phyloP scores from a whole-genome alignment of 1,284 basidiomycete species.

The Moniliella sp. region DNA sequence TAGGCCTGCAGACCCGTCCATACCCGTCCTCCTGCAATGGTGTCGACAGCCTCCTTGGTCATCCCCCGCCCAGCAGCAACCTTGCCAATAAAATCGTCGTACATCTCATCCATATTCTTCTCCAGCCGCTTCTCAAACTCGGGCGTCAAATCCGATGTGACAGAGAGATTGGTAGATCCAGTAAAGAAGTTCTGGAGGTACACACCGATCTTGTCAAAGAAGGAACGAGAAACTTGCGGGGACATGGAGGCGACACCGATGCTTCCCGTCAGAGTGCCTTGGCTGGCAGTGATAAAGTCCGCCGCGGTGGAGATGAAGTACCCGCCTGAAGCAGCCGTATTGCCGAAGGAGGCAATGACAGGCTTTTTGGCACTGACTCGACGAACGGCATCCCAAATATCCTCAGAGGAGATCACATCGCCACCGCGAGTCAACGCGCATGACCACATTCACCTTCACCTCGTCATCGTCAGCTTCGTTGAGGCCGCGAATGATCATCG shows the following conservation, averaged over 20 bases:
- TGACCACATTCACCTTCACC: constrained; percentile 32
- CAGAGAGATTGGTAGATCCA: constrained; percentile 29
- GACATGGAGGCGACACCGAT: constrained; percentile 36
- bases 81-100: constrained; percentile 18
- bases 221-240: constrained; percentile 33
- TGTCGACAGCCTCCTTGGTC: constrained; percentile 29
- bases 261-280: constrained; percentile 36
- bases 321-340: constrained; percentile 34
- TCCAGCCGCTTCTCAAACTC: constrained; percentile 26
- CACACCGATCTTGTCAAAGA: constrained; percentile 32
- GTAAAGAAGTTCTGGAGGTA: constrained; percentile 35
- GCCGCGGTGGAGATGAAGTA: constrained; percentile 31
- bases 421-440: constrained; percentile 36
- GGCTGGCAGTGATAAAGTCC: constrained; percentile 30
- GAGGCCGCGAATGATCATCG: constrained; percentile 34
- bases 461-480: constrained; percentile 35
- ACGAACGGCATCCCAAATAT: constrained; percentile 36
- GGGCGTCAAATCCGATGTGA: constrained; percentile 27
- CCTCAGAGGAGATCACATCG: constrained; percentile 36
- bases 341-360: constrained; percentile 36
- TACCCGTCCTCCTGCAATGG: constrained; percentile 35
- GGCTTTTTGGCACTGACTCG: constrained; percentile 32
- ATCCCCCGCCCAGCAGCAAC: constrained; percentile 34
- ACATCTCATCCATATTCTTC: constrained; percentile 34
- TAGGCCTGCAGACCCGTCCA: constrained; percentile 35